Base-by-base conservation (phyloP, 805 yeast species). In the Metschnikowia drakensbergensis region DNA sequence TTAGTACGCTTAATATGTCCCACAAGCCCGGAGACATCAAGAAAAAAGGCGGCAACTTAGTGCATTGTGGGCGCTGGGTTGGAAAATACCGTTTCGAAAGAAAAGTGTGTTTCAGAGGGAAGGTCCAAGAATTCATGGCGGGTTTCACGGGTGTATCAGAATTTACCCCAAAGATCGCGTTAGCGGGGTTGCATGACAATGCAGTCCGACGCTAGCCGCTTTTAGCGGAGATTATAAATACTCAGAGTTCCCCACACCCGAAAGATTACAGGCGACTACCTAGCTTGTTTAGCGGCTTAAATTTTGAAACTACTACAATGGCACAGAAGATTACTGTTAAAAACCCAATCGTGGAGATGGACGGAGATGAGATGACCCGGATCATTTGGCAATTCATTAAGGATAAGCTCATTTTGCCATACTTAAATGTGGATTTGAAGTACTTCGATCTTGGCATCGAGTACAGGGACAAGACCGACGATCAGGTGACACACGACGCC, bases 301-400 rank as follows among this genome's bases (percentile, higher is more conserved):
- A 17, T 17, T 17, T 17, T 17, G 17, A 17, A 38, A 38, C 10
- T 13, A 3, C 22, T 11, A 27, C 17, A 7, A 38, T 38, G 41
- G 7, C 25, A 38, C 32, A 38, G 5, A 86, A 85, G 64, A 82
- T 86, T 64, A 80, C 81, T 58, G 91, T 86, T 40, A 77, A 80
- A 60, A 79, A 75, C 47, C 92, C 92, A 40, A 72, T 86, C 53
- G 94, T 86, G 48, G 94, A 86, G 57, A 64, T 86, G 62, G 91
- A 86, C 61, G 94, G 94, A 59, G 94, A 86, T 66, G 94, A 86
- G 66, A 85, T 84, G 92, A 86, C 94, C 54, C 75, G 92, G 66
- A 85, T 86, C 62, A 86, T 86, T 65, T 86, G 94, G 94, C 76
- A 80, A 54, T 73, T 79, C 59, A 86, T 86, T 69, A 85, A 84